These are phyloP conservation scores for Candida palmyrensis DNA, from an alignment of 805 yeast species.

Conservation along the genomic window DNA sequence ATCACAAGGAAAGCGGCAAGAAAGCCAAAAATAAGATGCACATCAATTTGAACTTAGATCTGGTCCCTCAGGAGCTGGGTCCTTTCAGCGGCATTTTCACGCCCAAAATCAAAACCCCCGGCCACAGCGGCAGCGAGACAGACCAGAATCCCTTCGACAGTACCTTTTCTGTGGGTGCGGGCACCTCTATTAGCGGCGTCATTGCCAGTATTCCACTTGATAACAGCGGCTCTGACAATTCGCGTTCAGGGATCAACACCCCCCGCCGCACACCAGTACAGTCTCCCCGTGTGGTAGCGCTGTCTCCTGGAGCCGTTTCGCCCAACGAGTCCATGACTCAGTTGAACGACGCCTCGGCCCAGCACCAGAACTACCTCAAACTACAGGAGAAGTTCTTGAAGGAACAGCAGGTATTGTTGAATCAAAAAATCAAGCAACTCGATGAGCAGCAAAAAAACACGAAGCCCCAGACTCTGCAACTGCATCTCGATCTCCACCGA, in stretches of 20 bases:
- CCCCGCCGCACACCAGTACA: background rate
- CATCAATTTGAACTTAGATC: constrained; percentile 10
- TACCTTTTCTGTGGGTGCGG: constrained; percentile 12
- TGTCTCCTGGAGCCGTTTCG: background rate
- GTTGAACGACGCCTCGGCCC: constrained; percentile 6
- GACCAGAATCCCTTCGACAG: constrained; percentile 36
- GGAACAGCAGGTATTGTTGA: constrained; percentile 31
- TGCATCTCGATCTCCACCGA: background rate
- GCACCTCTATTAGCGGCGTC: constrained; percentile 2
- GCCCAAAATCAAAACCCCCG: constrained; percentile 32
- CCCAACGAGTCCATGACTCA: background rate
- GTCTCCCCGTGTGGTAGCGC: background rate
- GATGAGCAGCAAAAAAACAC: no score
- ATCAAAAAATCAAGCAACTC: constrained; percentile 10
- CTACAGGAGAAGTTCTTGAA: constrained; percentile 33
- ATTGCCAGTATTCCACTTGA: background rate
- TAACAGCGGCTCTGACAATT: background rate
- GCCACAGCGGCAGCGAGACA: constrained; percentile 4
- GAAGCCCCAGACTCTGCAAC: no score
- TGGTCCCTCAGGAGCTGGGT: constrained; percentile 5
- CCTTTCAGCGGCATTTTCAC: constrained; percentile 27
- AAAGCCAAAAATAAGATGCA: constrained; percentile 4
- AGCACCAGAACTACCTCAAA: constrained; percentile 32
- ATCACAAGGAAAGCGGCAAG: constrained; percentile 8
- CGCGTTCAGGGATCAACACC: background rate